Evolutionary conservation across 768 basidiomycete genomes (phyloP).

Genomic region (Mycena maculata): DNA sequence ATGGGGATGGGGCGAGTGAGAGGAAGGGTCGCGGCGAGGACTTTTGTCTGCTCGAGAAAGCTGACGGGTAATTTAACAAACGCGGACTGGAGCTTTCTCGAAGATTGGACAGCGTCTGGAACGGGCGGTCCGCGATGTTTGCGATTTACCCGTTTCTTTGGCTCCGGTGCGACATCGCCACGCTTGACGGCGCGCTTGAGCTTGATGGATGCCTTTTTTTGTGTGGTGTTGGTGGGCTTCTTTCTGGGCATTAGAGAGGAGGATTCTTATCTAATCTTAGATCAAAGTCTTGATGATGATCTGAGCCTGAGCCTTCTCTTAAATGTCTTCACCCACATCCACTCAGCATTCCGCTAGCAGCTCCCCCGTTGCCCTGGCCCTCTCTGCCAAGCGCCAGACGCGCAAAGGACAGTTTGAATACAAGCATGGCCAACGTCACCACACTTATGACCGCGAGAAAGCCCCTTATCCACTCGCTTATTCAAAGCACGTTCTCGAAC

Average conservation of each 20-base stretch:
- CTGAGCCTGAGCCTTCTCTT: background rate
- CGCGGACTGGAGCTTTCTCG: conserved; percentile 72
- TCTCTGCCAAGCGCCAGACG: conserved; percentile 51
- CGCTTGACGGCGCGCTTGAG: conserved; percentile 88
- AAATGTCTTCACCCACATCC: conserved; percentile 32
- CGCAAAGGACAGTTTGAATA: conserved; percentile 64
- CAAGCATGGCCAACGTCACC: conserved; percentile 74
- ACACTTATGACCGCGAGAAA: conserved; percentile 77
- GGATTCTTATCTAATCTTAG: background rate
- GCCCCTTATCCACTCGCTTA: conserved; percentile 85
- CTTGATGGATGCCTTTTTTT: conserved; percentile 79
- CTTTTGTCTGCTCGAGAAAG: conserved; percentile 71
- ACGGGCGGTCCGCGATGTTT: conserved; percentile 40
- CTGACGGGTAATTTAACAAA: conserved; percentile 70
- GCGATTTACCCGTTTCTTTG: conserved; percentile 46
- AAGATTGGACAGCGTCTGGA: conserved; percentile 51
- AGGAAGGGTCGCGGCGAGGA: conserved; percentile 62
- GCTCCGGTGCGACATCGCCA: conserved; percentile 66
- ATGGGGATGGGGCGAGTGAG: conserved; percentile 68
- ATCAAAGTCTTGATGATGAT: background rate
- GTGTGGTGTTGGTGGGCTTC: conserved; percentile 70
- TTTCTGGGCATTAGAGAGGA: conserved; percentile 51
- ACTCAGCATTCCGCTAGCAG: conserved; percentile 36
- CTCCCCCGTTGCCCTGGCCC: conserved; percentile 39
- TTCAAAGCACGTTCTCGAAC: conserved; percentile 72